Evolutionary conservation across 1,284 basidiomycete genomes (phyloP), one percentile per base, ranked within the genome.

Genomic region (Heliocybe sulcata): DNA sequence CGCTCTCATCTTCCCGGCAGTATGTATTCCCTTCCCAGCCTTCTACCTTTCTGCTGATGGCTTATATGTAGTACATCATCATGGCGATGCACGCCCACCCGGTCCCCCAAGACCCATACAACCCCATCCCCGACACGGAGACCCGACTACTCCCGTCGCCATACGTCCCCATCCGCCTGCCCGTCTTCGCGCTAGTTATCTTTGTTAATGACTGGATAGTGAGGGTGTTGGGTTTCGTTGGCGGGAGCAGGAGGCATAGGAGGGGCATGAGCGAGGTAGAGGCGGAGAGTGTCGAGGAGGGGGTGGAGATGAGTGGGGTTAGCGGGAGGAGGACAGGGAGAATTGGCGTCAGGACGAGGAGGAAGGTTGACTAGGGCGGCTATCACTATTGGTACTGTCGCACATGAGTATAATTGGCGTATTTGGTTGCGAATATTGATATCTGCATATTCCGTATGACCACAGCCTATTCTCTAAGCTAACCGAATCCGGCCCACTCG

Each of bases 401-500:
- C n/a, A n/a, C n/a, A n/a, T n/a, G n/a, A n/a, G n/a, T n/a, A n/a
- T n/a, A n/a, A n/a, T n/a, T n/a, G n/a, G n/a, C n/a, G n/a, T n/a
- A n/a, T n/a, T n/a, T n/a, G n/a, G n/a, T n/a, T n/a, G n/a, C n/a
- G n/a, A n/a, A n/a, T n/a, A n/a, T n/a, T n/a, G n/a, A n/a, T n/a
- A n/a, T n/a, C n/a, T n/a, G n/a, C n/a, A n/a, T n/a, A n/a, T n/a
- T n/a, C n/a, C n/a, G n/a, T n/a, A n/a, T n/a, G n/a, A n/a, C n/a
- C n/a, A n/a, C n/a, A n/a, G n/a, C n/a, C n/a, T n/a, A n/a, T n/a
- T n/a, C n/a, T n/a, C n/a, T n/a, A n/a, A n/a, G n/a, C 20, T 25
- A 94, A 61, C 92, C 93, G 66, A 94, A 96, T 27, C 91, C 90
- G 35, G 92, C 90, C 93, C 93, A 96, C 69, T 95, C 92, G 58